phyloP scores from a whole-genome alignment of 73 alveolate genomes.

The Tetrahymena thermophila region DNA sequence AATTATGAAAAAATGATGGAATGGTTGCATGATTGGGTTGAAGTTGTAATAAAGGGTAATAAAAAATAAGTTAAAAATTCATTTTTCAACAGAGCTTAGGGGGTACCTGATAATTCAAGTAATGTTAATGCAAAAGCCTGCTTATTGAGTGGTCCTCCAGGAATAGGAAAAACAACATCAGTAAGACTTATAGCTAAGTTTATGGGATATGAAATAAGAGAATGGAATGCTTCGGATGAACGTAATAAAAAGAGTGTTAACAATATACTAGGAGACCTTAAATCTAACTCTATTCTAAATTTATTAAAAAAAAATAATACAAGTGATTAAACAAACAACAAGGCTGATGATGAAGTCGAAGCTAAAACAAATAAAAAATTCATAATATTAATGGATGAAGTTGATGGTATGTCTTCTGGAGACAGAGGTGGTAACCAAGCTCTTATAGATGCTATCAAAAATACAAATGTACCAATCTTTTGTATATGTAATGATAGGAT shows the following conservation, averaged over 20 bases:
- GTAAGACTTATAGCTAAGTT: constrained; percentile 79
- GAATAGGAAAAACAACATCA: constrained; percentile 96
- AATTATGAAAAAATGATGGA: constrained; percentile 66
- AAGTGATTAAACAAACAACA: background rate
- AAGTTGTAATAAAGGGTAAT: constrained; percentile 73
- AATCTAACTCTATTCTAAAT: constrained; percentile 46
- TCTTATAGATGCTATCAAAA: constrained; percentile 81
- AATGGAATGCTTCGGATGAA: constrained; percentile 91
- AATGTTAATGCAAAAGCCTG: constrained; percentile 91
- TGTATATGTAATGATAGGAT: constrained; percentile 95
- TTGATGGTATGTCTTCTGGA: constrained; percentile 96
- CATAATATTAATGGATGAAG: constrained; percentile 97
- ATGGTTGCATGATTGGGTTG: constrained; percentile 96
- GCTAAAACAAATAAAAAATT: constrained; percentile 65
- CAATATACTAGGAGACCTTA: constrained; percentile 51
- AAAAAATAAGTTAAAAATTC: constrained; percentile 57
- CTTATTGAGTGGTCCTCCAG: constrained; percentile 97
- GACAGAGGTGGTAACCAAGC: constrained; percentile 97
- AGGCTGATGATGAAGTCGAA: constrained; percentile 8
- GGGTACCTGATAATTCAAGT: constrained; percentile 48
- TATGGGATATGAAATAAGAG: constrained; percentile 81
- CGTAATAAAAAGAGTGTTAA: constrained; percentile 81
- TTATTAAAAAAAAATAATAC: constrained; percentile 6
- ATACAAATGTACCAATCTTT: constrained; percentile 91
- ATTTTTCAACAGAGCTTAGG: constrained; percentile 36